Evolutionary conservation across 345 rosid species (phyloP), one percentile per base, ranked within the genome.

Genomic region (Barbarea vulgaris): DNA sequence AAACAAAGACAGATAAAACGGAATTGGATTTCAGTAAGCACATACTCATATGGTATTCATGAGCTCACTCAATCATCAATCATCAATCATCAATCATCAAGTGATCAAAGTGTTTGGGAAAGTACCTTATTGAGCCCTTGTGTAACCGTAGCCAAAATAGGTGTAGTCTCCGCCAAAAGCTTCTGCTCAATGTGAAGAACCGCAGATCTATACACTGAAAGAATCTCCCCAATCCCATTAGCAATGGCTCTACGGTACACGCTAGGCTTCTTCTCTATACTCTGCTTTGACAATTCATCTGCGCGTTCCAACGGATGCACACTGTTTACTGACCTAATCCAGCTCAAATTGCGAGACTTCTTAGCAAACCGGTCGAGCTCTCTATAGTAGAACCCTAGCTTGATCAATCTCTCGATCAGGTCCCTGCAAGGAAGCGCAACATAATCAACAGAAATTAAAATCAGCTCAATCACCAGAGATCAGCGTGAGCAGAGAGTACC

Each of bases 121-220:
- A 24, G 58, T 4, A 94, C 97, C 97, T 92, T 94, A 76, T 88
- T 94, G 67, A 94, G 97, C 42, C 96, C 98, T 60, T 94, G 92
- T 2, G 97, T 92, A 10, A 90, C 84, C 6, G 93, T 87, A 28
- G 95, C 97, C 76, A 94, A 76, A 60, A 91, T 90, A 56, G 96
- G 98, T 72, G 83, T 75, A 19, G 89, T 76, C 60, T 94, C 98
- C 0, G 97, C 88, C 82, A 91, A 74, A 77, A 94, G 83, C 68
- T 81, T 86, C 86, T 85, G 97, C 85, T 94, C 98, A 42, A 91
- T 87, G 66, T 81, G 93, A 69, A 94, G 96, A 84, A 91, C 92
- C 21, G 96, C 93, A 70, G 97, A 88, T 81, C 97, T 82, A 46
- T 94, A 90, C 10, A 94, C 84, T 0, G 96, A 84, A 42, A 94